Conservation (phyloP, 73 alveolate genomes). For the Paramecium primaurelia region DNA sequence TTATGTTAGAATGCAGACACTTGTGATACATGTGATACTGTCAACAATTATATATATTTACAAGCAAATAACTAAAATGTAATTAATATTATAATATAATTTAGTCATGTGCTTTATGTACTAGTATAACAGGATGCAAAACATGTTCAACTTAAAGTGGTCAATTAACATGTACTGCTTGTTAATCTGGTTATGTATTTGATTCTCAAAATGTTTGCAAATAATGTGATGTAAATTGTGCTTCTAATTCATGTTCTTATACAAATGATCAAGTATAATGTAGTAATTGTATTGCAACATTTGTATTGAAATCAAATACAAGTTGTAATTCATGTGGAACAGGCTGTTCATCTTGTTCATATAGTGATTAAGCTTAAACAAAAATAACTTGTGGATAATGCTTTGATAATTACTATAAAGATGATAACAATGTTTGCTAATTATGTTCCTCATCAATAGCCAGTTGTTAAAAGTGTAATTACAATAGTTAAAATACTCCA, state of each 20-base stretch:
- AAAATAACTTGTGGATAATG: not conserved
- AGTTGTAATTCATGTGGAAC: not conserved
- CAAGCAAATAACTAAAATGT: not conserved
- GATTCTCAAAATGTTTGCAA: not conserved
- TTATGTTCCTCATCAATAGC: not conserved
- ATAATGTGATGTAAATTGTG: not conserved
- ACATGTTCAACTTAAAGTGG: not conserved
- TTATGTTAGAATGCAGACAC: not conserved
- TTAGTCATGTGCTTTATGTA: not conserved
- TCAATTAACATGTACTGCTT: not conserved
- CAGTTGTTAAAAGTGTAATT: not conserved
- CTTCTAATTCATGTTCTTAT: not conserved
- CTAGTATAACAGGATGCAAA: not conserved
- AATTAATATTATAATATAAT: not conserved
- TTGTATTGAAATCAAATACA: not conserved
- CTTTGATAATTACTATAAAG: not conserved
- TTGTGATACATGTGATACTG: not conserved
- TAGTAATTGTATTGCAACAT: not conserved
- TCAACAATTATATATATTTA: not conserved
- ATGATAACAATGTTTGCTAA: not conserved
- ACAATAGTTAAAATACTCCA: not conserved
- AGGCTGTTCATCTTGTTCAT: not conserved
- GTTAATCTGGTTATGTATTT: not conserved
- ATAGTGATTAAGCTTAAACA: not conserved
- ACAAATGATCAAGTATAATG: not conserved